phyloP scores from a whole-genome alignment of 352 stramenopile species.

The Globisporangium takayamanum region DNA sequence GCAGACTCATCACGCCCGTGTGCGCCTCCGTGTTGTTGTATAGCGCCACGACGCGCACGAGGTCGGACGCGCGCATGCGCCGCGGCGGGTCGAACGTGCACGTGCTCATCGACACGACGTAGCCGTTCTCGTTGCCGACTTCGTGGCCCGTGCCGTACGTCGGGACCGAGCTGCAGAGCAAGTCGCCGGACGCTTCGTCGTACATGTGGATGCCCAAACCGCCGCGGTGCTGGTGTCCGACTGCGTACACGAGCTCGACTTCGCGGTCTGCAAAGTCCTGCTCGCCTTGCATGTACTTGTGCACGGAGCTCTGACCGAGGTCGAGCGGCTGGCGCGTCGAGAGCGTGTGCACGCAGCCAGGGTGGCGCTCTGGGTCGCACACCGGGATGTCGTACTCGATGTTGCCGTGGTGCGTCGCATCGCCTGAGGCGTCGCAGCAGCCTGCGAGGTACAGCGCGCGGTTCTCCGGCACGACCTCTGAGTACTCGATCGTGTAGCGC shows the following conservation, averaged over 20 bases:
- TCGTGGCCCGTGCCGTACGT: constrained; percentile 53
- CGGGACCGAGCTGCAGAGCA: constrained; percentile 60
- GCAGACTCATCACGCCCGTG: constrained; percentile 73
- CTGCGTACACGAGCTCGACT: constrained; percentile 73
- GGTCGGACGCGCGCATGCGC: constrained; percentile 58
- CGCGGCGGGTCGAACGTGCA: constrained; percentile 70
- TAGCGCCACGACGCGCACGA: constrained; percentile 66
- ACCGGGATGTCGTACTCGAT: constrained; percentile 73
- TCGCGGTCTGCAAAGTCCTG: constrained; percentile 31
- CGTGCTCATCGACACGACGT: constrained; percentile 65
- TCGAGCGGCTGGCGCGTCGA: constrained; percentile 60
- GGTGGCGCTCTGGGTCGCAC: constrained; percentile 56
- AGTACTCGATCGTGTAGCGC: constrained; percentile 76
- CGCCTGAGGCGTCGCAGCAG: constrained; percentile 66
- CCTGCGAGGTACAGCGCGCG: constrained; percentile 57
- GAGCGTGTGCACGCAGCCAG: constrained; percentile 73
- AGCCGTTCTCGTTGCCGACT: constrained; percentile 64
- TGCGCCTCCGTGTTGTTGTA: constrained; percentile 80
- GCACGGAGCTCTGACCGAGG: constrained; percentile 21
- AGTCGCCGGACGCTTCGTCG: constrained; percentile 55
- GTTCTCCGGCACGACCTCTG: constrained; percentile 43
- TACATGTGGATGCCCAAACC: constrained; percentile 70
- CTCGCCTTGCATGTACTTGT: constrained; percentile 13
- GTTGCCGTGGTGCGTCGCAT: constrained; percentile 55
- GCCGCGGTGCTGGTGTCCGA: constrained; percentile 72